Conservation (phyloP, 495 filamentous ascomycete species). For the Trichoderma orchidacearum region DNA sequence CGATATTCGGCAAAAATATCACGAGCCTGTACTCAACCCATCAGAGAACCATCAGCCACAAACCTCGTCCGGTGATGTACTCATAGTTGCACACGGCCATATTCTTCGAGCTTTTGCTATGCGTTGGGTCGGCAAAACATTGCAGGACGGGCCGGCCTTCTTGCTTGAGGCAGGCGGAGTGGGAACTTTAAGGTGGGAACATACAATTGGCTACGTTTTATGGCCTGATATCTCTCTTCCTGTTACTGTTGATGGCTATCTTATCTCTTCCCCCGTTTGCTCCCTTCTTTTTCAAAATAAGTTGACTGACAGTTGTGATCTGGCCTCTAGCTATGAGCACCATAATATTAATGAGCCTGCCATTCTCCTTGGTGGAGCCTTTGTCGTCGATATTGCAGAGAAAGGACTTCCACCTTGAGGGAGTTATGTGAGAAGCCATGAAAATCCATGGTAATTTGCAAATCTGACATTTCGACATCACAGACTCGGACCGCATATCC, state of each 20-base stretch:
- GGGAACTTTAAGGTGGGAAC: conserved; percentile 53
- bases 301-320: neutral
- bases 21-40: conserved; percentile 18
- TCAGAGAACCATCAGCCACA: conserved; percentile 20
- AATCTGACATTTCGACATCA: no score
- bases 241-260: no score
- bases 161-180: conserved; percentile 76
- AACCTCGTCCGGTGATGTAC: conserved; percentile 30
- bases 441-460: no score
- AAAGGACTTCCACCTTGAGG: neutral
- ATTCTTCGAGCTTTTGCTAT: conserved; percentile 83
- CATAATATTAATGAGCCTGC: conserved; percentile 53
- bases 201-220: no score
- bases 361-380: conserved; percentile 52
- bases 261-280: no score
- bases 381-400: conserved; percentile 38
- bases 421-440: neutral
- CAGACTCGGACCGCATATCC: no score
- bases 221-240: no score
- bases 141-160: conserved; percentile 52
- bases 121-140: conserved; percentile 62
- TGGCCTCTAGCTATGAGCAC: conserved; percentile 45
- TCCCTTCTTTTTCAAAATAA: no score
- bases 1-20: conserved; percentile 51
- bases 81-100: conserved; percentile 70